Evolutionary conservation across 495 filamentous ascomycete genomes (phyloP), one percentile per base, ranked within the genome.

Genomic region (Amphirosellinia nigrospora): DNA sequence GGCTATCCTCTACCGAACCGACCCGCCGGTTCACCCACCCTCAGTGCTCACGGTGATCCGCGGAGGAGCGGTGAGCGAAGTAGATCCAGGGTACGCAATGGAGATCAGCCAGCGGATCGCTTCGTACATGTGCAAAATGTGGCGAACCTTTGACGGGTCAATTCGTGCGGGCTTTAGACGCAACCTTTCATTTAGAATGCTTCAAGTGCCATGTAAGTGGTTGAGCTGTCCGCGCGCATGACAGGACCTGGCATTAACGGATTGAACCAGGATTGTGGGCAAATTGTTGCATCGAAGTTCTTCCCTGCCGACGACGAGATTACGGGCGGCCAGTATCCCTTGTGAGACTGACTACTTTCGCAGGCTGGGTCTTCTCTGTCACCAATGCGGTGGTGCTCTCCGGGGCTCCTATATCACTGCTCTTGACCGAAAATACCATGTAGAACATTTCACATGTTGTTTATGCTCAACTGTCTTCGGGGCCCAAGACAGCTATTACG

Each of bases 401-500:
- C 93, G 96, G 50, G 96, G 96, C 6, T 98, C 96, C 26, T 99
- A 99, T 77, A 99, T 99, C 72, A 99, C 96, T 0, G 96, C 96
- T 9, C 86, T 98, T 41, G 96, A 99, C 71, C 91, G 92, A 61
- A 99, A 99, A 80, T 99, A 98, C 77, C 96, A 99, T 78, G 96
- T 99, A 70, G 96, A 98, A 74, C 96, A 99, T 81, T 99, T 99
- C 77, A 99, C 96, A 36, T 99, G 96, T 80, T 97, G 94, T 19
- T 90, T 97, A 63, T 99, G 96, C 78, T 94, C 95, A 6, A 97
- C 95, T 0, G 93, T 99, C 0, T 99, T 99, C 77, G 96, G 96
- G 48, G 96, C 96, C 13, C 92, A 96, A 74, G 96, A 99, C 80
- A 97, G 93, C 71, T 99, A 99, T 78, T 99, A 99, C 78, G 96